Conservation (phyloP, 768 basidiomycete genomes). For the Russula compacta region DNA sequence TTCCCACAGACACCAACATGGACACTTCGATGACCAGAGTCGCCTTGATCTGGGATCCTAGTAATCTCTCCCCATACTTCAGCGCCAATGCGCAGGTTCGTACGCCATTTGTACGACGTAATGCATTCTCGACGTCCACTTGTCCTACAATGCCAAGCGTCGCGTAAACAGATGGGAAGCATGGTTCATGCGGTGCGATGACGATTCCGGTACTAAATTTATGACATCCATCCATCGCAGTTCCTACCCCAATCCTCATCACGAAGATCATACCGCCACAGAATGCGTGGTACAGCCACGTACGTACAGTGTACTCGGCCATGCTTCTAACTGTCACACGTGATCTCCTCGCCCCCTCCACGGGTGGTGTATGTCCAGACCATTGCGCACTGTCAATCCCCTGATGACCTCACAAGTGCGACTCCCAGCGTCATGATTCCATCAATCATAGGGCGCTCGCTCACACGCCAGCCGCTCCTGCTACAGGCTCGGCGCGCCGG, state of each 20-base stretch:
- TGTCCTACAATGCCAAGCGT: not conserved
- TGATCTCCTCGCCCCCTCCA: not conserved
- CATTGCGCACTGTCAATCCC: not conserved
- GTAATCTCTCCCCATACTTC: not conserved
- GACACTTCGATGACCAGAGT: not conserved
- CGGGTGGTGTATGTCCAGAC: not conserved
- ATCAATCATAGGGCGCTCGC: constrained; percentile 1
- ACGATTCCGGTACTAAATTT: not conserved
- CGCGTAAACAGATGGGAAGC: not conserved
- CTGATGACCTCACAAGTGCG: not conserved
- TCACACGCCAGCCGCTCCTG: constrained; percentile 1
- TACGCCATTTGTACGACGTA: not conserved
- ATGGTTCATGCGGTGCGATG: not conserved
- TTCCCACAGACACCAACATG: not conserved
- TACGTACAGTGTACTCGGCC: not conserved
- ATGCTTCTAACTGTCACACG: not conserved
- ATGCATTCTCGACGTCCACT: not conserved
- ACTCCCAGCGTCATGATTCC: not conserved
- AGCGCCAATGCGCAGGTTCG: not conserved
- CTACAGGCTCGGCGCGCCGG: not conserved
- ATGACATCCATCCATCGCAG: not conserved
- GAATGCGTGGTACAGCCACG: not conserved
- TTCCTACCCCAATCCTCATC: not conserved
- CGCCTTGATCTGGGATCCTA: not conserved
- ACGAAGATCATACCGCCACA: not conserved